phyloP scores from a whole-genome alignment of 495 filamentous ascomycete genomes.

The Penicillium odoratum region DNA sequence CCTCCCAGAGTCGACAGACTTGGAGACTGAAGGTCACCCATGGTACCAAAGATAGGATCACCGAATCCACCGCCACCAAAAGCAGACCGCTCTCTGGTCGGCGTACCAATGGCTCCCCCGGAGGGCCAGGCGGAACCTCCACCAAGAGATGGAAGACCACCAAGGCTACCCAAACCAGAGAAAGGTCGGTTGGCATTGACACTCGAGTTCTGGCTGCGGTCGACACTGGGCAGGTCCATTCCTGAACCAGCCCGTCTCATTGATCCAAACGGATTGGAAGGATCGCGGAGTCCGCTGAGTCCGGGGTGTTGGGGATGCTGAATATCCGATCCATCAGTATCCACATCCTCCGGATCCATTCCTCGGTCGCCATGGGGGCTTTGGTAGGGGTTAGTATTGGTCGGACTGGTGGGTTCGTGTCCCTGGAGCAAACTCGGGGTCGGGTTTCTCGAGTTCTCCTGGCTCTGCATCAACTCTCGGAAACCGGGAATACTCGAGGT shows the following conservation, averaged over 20 bases:
- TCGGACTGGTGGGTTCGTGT: constrained; percentile 79
- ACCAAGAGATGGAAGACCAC: constrained; percentile 59
- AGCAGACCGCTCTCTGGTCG: constrained; percentile 69
- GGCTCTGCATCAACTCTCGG: constrained; percentile 61
- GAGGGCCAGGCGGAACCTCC: constrained; percentile 63
- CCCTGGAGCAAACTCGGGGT: constrained; percentile 55
- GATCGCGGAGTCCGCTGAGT: constrained; percentile 53
- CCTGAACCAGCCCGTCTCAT: constrained; percentile 50
- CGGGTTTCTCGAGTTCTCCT: constrained; percentile 58
- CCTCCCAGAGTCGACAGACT: constrained; percentile 62
- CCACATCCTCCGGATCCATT: constrained; percentile 61
- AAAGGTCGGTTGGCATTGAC: constrained; percentile 70
- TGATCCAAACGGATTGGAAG: constrained; percentile 50
- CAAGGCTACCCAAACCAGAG: constrained; percentile 61
- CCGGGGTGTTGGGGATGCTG: constrained; percentile 57
- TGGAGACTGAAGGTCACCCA: constrained; percentile 76
- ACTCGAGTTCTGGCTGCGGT: constrained; percentile 88
- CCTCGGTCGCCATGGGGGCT: constrained; percentile 82
- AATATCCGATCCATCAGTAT: constrained; percentile 59
- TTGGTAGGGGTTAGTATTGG: constrained; percentile 96
- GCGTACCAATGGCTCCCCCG: constrained; percentile 63
- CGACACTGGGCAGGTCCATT: constrained; percentile 66
- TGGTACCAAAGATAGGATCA: constrained; percentile 66
- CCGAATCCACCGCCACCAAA: constrained; percentile 68
- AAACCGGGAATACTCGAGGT: constrained; percentile 67